Evolutionary conservation across 2,329 filamentous ascomycete species (phyloP), one percentile per base, ranked within the genome.

Genomic region (Chaetomium sp.): DNA sequence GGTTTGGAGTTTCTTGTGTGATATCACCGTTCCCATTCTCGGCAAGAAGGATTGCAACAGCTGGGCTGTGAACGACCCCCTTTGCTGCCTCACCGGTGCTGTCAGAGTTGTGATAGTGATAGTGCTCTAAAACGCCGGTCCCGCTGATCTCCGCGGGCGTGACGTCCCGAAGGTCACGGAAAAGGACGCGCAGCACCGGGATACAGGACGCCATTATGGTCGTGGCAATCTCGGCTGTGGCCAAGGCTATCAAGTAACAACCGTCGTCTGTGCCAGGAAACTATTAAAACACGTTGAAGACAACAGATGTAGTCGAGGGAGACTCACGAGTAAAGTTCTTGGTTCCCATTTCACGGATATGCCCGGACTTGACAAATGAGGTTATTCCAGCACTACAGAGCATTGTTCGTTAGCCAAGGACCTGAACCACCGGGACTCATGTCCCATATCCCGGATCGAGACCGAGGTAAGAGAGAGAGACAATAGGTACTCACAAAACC

Each of bases 201-300:
- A 71, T 71, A 58, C 67, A 71, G 16, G 66, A 60, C 19, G 70
- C 69, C 55, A 70, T 69, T 45, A 70, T 70, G 27, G 70, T 71
- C 2, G 67, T 66, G 8, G 51, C 61, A 8, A 67, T 63, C 55
- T 70, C 69, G n/a, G 69, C 68, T 5, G 65, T 58, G 1, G 68
- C 63, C 69, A 69, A 72, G n/a, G 68, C 57, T 3, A 70, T 23
- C 45, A 63, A 27, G 31, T 23, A 25, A 23, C 38, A 33, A 0
- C 57, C 54, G 3, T 67, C 63, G 35, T 65, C 58, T 51, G 29
- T 8, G 51, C 1, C 3, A 5, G 4, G 12, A 50, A 27, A 7
- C 10, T 10, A 25, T 50, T 23, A 50, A 8, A 16, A 23, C 4
- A 2, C 10, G 10, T 2, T 25, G n/a, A 13, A 16, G 5, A 16